phyloP scores from a whole-genome alignment of 768 basidiomycete species.

The Lentinula raphanica region DNA sequence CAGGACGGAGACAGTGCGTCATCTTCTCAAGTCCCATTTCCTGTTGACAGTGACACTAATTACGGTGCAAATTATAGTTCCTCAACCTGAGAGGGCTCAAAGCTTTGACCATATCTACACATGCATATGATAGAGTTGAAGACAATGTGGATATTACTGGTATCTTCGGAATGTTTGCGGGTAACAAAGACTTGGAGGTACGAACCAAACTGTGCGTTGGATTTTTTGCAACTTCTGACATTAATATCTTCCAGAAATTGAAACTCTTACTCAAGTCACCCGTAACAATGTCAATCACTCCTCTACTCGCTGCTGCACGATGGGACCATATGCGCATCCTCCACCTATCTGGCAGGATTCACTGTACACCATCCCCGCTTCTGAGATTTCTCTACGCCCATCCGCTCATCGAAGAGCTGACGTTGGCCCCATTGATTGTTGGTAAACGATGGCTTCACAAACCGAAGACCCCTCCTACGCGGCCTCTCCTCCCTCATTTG shows the following conservation, averaged over 20 bases:
- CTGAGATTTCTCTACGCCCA: not conserved
- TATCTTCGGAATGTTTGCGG: not conserved
- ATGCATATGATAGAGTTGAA: not conserved
- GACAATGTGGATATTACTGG: not conserved
- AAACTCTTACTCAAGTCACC: not conserved
- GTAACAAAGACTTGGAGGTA: not conserved
- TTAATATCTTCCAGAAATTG: not conserved
- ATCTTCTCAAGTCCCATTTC: no score
- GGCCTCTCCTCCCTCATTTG: not conserved
- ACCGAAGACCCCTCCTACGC: not conserved
- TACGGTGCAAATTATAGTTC: no score
- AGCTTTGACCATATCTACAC: not conserved
- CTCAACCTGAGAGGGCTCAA: not conserved
- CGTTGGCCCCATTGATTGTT: not conserved
- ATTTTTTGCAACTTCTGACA: not conserved
- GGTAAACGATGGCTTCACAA: not conserved
- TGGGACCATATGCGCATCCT: not conserved
- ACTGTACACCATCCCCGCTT: not conserved
- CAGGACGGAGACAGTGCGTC: not conserved
- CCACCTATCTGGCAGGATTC: not conserved
- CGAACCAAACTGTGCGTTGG: not conserved
- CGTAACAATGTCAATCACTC: not conserved
- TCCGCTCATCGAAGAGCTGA: not conserved
- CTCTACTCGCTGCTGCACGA: not conserved
- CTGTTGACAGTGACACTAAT: no score